Evolutionary conservation across 2,329 filamentous ascomycete species (phyloP), one percentile per base, ranked within the genome.

Genomic region (Venturia pyrina): DNA sequence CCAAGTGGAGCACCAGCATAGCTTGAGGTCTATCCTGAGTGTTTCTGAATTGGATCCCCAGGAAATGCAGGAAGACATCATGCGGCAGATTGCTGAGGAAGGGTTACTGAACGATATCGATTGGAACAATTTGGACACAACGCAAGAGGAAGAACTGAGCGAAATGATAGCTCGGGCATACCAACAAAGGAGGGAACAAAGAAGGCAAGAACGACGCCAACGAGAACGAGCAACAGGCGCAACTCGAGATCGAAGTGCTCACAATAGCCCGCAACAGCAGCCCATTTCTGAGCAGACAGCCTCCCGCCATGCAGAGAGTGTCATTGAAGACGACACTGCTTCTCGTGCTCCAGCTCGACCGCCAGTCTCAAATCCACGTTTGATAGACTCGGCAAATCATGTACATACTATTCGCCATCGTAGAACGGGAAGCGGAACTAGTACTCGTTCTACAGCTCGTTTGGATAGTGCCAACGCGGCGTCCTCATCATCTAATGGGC

Each of bases 111-210:
- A 97, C 71, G 93, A 91, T 21, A 86, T 97, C 60, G 93, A 97
- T 73, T 79, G 97, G 65, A 90, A 95, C 71, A 93, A 93, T 69
- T 87, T 97, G 65, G 92, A 93, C 68, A 82, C 91, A 19, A 85
- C 81, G 62, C 90, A 92, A 71, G 91, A 97, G 73, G 92, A 97
- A 72, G 91, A 96, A 72, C 85, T 98, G 19, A 96, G 90, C 69
- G 89, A 93, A 72, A 87, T 89, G 67, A 96, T 98, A 70, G 93
- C 92, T 1, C 90, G 96, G 72, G 91, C 91, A 1, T 96, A 96
- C 72, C 82, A 90, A 66, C 84, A 90, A 68, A 83, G 91, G 40
- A 91, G 96, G 72, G 84, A 82, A 56, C 86, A 87, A 68, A 79
- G 85, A 46, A 15, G 50, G 32, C 62, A 63, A 37, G 64, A 62